Conservation (phyloP, 192 early-diverging fungal genomes). For the Backusella tuberculispora region DNA sequence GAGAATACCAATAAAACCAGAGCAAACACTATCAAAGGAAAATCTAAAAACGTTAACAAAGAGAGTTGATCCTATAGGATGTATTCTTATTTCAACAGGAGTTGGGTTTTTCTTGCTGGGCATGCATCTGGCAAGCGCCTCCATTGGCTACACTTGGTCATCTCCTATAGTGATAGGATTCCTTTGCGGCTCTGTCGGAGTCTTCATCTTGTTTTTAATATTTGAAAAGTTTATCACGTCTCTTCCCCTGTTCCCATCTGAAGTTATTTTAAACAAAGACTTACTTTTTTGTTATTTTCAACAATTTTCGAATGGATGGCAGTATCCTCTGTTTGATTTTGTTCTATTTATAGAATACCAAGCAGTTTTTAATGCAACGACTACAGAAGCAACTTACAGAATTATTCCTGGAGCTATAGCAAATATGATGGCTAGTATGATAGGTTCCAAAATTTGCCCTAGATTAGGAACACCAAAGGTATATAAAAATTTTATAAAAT, state of each 20-base stretch:
- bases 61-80: neutral
- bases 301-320: constrained; percentile 9
- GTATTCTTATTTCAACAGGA: neutral
- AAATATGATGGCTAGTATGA: neutral
- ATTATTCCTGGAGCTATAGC: neutral
- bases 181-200: neutral
- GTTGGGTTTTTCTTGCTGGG: neutral
- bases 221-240: neutral
- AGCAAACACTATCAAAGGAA: neutral
- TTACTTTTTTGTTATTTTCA: neutral
- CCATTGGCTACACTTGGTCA: neutral
- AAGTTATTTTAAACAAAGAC: neutral
- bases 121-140: neutral
- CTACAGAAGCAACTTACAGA: neutral
- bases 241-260: neutral
- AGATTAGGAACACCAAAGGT: neutral
- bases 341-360: constrained; percentile 6
- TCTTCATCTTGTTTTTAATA: neutral
- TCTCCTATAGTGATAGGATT: neutral
- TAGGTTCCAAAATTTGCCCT: neutral
- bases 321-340: neutral
- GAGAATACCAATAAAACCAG: neutral
- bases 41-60: neutral
- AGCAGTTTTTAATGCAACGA: neutral
- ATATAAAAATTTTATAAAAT: neutral